A percentile compares a stretch with the other conserved stretches of the same genome.
Evolutionary conservation across 345 rosid genomes (phyloP).

Genomic region (Clarkia xantiana): DNA sequence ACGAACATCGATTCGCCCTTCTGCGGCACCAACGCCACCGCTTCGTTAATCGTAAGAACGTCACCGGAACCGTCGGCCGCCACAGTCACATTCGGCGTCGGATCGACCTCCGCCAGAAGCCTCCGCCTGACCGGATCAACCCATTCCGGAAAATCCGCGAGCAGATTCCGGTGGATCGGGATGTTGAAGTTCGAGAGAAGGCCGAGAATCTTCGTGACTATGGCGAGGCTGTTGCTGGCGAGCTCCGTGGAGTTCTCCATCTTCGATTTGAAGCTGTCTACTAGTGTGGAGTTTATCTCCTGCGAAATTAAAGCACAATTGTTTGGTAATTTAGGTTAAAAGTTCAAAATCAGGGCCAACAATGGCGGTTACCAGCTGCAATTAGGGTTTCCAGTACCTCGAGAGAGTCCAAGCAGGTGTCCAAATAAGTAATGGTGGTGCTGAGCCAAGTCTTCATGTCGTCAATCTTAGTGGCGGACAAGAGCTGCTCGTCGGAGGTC

Average conservation of each 20-base stretch:
- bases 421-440: conserved; percentile 10
- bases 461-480: conserved; percentile 8
- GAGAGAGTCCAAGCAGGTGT: conserved; percentile 13
- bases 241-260: conserved; percentile 15
- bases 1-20: conserved; percentile 34
- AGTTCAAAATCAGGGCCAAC: too few relatives aligned
- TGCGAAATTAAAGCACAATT: too few relatives aligned
- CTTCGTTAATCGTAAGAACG: conserved; percentile 27
- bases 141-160: conserved; percentile 46
- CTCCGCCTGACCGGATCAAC: conserved; percentile 24
- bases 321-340: too few relatives aligned
- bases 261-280: conserved; percentile 6
- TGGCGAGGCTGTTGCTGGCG: conserved; percentile 24
- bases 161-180: conserved; percentile 44
- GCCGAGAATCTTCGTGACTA: conserved; percentile 38
- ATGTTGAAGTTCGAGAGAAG: conserved; percentile 23
- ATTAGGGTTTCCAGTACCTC: too few relatives aligned
- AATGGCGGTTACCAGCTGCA: too few relatives aligned
- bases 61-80: conserved; percentile 48
- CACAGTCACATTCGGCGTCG: conserved; percentile 32
- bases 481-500: not conserved
- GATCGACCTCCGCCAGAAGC: conserved; percentile 25
- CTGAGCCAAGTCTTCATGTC: conserved; percentile 15
- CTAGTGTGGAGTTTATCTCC: conserved; percentile 5
- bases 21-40: conserved; percentile 30